Base-by-base conservation (phyloP, 805 yeast species). In the Wickerhamomyces chambardii region DNA sequence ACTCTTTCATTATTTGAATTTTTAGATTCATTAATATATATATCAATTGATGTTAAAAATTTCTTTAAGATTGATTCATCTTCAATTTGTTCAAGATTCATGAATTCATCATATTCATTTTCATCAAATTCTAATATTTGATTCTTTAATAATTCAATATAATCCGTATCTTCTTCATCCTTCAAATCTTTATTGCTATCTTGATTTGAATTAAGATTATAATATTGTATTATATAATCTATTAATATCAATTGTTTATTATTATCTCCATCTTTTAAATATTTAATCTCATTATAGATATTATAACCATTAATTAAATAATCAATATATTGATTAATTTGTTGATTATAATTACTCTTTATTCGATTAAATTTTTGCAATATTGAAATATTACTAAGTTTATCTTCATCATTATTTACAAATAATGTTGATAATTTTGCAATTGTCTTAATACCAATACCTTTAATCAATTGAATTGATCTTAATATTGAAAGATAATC, bases 401-500 rank as follows among this genome's bases (percentile, higher is more conserved):
- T 28, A 15, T 5, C 9, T 28, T 15, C 15, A n/a, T 15, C 5
- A 28, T 6, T 15, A 6, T 7, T 28, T 15, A 28, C 7, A 12
- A 12, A 10, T 8, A 6, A 11, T 8, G 10, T 9, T n/a, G n/a
- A n/a, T 5, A 16, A 17, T 16, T 29, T 5, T 12, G 12, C 7
- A 9, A 71, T 40, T 0, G 80, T 59, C 26, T 68, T 68, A 1
- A 60, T 64, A 0, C 96, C 96, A 9, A 86, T 48, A 0, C 92
- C 89, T 37, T 79, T 58, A 27, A 75, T 63, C 35, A 63, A 64
- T 31, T 71, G 68, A 19, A 87, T 41, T 1, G 80, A 65, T 25
- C 85, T 58, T 25, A 72, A 42, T 25, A 73, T 61, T 0, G 95
- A 84, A 38, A 69, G 59, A 50, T 86, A 95, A 35, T 58, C 53